Conservation (phyloP, 1,139 yeast genomes). For the Zygotorulaspora mrakii region DNA sequence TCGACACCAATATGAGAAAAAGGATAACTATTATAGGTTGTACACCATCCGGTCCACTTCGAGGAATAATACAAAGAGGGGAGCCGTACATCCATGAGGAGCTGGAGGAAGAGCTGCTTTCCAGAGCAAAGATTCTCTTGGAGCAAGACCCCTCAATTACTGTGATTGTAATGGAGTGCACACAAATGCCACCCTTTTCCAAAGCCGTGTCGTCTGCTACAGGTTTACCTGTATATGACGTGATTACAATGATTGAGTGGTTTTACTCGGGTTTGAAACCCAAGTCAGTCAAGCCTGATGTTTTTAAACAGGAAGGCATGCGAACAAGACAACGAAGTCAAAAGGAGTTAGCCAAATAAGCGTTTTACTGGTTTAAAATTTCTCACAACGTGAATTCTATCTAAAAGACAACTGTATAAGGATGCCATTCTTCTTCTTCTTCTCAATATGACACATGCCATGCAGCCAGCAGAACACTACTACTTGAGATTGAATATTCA, state of each 20-base stretch:
- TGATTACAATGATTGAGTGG: conserved; percentile 33
- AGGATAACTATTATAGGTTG: conserved; percentile 29
- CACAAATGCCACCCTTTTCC: conserved; percentile 36
- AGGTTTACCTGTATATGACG: conserved; percentile 33
- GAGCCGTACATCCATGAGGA: conserved; percentile 30
- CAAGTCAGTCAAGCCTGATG: conserved; percentile 23
- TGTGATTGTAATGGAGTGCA: conserved; percentile 35
- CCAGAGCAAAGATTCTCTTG: conserved; percentile 20
- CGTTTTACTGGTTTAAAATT: too few relatives aligned
- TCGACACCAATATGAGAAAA: conserved; percentile 19
- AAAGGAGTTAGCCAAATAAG: conserved; percentile 33
- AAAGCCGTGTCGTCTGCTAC: conserved; percentile 29
- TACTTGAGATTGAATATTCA: too few relatives aligned
- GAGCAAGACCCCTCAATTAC: conserved; percentile 22
- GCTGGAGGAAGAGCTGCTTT: conserved; percentile 30
- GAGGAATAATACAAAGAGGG: conserved; percentile 27
- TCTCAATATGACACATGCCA: too few relatives aligned
- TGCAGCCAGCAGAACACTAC: too few relatives aligned
- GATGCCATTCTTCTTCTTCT: too few relatives aligned
- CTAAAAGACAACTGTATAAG: too few relatives aligned
- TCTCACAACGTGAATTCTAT: too few relatives aligned
- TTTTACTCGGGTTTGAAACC: conserved; percentile 30
- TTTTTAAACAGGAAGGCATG: conserved; percentile 21
- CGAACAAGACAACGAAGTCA: conserved; percentile 25
- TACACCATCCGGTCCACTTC: conserved; percentile 26